These are phyloP conservation scores for Ajuga chamaepitys DNA, from an alignment of 257 asterid genomes.

Conservation along the genomic window DNA sequence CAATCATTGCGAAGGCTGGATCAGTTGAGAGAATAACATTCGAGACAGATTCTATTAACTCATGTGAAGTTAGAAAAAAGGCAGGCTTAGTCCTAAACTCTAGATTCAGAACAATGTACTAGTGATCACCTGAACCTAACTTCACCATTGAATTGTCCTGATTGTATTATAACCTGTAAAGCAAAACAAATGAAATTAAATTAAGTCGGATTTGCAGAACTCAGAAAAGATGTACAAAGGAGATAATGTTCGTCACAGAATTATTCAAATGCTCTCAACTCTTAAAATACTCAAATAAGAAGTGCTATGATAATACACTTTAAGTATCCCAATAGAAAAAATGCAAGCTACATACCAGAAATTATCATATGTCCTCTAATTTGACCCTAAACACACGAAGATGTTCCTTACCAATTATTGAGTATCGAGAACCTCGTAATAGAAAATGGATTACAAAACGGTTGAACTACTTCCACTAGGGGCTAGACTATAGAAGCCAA, in stretches of 20 bases:
- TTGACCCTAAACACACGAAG: neutral
- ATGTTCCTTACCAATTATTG: neutral
- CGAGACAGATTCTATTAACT: neutral
- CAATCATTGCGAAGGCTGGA: neutral
- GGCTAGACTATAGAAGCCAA: neutral
- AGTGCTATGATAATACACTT: neutral
- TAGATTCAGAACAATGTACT: slow-evolving; percentile 8
- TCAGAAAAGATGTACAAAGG: neutral
- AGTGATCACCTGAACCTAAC: slow-evolving; percentile 74
- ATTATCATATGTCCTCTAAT: neutral
- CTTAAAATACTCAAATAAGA: neutral
- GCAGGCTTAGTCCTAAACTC: neutral
- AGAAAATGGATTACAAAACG: neutral
- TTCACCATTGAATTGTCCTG: slow-evolving; percentile 85
- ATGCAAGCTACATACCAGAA: neutral
- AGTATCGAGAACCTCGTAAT: neutral
- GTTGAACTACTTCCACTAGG: neutral
- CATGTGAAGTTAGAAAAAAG: neutral
- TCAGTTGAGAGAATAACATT: neutral
- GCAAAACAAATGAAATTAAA: neutral
- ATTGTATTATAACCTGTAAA: slow-evolving; percentile 56
- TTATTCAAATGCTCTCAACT: neutral
- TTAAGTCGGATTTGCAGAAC: neutral
- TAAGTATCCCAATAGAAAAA: neutral
- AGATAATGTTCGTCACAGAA: neutral